Evolutionary conservation across 2,329 filamentous ascomycete species (phyloP), one percentile per base, ranked within the genome.

Genomic region (Saccharata proteae): DNA sequence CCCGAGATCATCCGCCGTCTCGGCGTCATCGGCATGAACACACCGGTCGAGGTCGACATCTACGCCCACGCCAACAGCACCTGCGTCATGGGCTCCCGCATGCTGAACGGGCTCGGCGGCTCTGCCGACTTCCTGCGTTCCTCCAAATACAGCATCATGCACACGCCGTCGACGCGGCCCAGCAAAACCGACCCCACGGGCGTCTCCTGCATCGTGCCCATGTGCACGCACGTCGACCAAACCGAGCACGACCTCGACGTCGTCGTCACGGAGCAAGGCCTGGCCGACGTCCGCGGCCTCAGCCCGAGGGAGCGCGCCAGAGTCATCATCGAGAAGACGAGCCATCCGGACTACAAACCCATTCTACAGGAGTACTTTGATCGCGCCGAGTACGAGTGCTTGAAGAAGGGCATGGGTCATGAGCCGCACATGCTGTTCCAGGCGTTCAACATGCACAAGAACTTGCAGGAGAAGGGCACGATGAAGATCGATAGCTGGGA

Each of bases 11-110:
- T 93, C 62, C 74, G 82, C 34, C 73, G 84, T 16, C 66, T 93
- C 1, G 84, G 84, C 38, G 77, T 85, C 43, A 93, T 93, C 45
- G 84, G 82, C 54, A 93, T 93, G 84, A 93, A 93, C 69, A 93
- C 84, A 0, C 84, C 84, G 14, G 82, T 93, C 27, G 85, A 93
- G 60, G 84, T 93, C 11, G 85, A 93, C 59, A 92, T 93, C 48
- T 93, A 93, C 61, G 85, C 84, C 2, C 84, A 93, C 61, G 85
- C 85, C 46, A 93, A 93, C 71, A 78, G 71, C 39, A 93, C 84
- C 33, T 86, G 80, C 50, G 84, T 93, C 14, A 84, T 90, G 75
- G 84, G 85, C 41, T 78, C 71, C 39, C 77, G 85, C 35, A 90
- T 88, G 80, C 69, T 90, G 38, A 88, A 88, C 62, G 82, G 82